phyloP scores from a whole-genome alignment of 805 yeast genomes.

The Candida suzukii region DNA sequence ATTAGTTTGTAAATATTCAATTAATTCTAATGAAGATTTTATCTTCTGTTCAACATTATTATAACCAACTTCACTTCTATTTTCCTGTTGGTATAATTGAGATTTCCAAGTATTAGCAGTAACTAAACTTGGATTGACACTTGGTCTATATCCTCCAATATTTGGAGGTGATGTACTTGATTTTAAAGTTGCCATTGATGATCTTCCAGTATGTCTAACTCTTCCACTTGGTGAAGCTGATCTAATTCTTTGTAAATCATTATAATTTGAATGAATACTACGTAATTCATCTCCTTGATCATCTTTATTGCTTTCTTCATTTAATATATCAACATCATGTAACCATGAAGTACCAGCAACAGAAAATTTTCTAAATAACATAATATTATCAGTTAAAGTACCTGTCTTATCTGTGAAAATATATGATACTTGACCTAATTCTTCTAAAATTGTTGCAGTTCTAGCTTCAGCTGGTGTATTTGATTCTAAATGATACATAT shows the following conservation, averaged over 20 bases:
- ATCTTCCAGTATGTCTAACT: conserved; percentile 42
- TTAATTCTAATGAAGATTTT: conserved; percentile 57
- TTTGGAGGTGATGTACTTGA: neutral
- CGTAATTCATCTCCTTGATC: neutral
- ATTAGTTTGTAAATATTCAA: conserved; percentile 60
- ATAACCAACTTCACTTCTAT: neutral
- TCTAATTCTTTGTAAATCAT: conserved; percentile 10
- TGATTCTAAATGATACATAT: conserved; percentile 81
- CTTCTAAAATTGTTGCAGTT: conserved; percentile 93
- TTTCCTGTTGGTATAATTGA: neutral
- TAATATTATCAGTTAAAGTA: conserved; percentile 87
- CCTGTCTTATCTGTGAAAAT: conserved; percentile 97
- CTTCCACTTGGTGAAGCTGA: conserved; percentile 21
- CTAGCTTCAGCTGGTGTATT: conserved; percentile 93
- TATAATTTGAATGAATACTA: neutral
- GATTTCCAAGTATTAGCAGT: conserved; percentile 37
- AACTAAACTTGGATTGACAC: conserved; percentile 14
- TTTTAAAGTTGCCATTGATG: conserved; percentile 46
- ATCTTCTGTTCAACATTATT: conserved; percentile 23
- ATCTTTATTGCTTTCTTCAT: conserved; percentile 15
- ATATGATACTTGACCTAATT: conserved; percentile 93
- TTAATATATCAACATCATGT: conserved; percentile 58
- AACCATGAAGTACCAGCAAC: conserved; percentile 87
- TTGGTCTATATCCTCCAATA: conserved; percentile 4
- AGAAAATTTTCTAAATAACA: conserved; percentile 86